Conservation (phyloP, 371 early-diverging fungal genomes). For the Lichtheimia ornata region DNA sequence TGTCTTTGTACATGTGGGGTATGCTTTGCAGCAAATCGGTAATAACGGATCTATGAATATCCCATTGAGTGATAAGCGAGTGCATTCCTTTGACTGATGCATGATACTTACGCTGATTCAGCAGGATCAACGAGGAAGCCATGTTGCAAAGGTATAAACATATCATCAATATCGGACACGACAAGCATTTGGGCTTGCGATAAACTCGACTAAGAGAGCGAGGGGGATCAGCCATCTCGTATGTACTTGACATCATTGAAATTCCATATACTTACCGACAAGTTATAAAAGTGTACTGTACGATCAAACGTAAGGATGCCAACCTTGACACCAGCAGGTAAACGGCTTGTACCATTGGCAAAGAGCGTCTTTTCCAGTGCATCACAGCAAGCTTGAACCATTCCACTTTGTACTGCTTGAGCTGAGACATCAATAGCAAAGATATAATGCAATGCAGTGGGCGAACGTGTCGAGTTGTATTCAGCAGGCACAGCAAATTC, state of each 20-base stretch:
- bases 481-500: conserved; percentile 90
- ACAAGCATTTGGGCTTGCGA: conserved; percentile 95
- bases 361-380: conserved; percentile 79
- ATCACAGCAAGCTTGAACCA: conserved; percentile 71
- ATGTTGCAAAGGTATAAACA: conserved; percentile 91
- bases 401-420: conserved; percentile 82
- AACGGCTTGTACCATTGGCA: conserved; percentile 32
- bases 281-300: conserved; percentile 92
- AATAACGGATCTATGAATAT: conserved; percentile 64
- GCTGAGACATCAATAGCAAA: conserved; percentile 96
- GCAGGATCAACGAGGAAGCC: conserved; percentile 90
- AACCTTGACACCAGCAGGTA: conserved; percentile 58
- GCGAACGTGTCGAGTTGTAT: conserved; percentile 63
- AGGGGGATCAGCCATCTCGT: no score
- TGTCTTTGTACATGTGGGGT: conserved; percentile 84
- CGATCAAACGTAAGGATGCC: conserved; percentile 93
- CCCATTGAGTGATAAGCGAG: not conserved
- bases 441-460: conserved; percentile 77
- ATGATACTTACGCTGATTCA: conserved; percentile 58
- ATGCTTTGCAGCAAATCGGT: conserved; percentile 80
- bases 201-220: conserved; percentile 67
- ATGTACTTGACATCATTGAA: no score
- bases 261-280: conserved; percentile 59
- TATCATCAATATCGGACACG: conserved; percentile 90
- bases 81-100: not conserved